Evolutionary conservation across 805 yeast genomes (phyloP), one percentile per base, ranked within the genome.

Genomic region (Starmerella riodocensis): DNA sequence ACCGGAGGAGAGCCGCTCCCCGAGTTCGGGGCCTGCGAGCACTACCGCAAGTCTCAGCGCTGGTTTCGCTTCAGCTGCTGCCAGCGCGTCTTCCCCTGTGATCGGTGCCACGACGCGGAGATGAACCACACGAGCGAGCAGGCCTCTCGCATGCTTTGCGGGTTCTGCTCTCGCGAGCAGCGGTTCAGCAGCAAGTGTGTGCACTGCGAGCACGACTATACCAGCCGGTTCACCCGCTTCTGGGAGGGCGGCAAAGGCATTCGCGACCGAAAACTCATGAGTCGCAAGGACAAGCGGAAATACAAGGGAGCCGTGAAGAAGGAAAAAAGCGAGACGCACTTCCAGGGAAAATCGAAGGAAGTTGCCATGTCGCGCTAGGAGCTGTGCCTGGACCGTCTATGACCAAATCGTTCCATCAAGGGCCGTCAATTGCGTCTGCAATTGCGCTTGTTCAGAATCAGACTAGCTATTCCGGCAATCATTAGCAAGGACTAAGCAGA

Each of bases 241-340:
- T 64, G 69, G 69, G 69, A 64, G 43, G 69, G 69, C 18, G 69
- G 69, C 0, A 52, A 49, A 29, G 69, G 69, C 2, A 62, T 64
- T 13, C 55, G 69, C n/a, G 65, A 64, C 39, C 53, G 51, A 20
- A 47, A 48, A 19, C 51, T 47, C 34, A 61, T 64, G 66, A 58
- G 63, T 41, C 46, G 61, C n/a, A 63, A 62, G 43, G 69, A 64
- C 39, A 60, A 65, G 13, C 53, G 63, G 14, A 64, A 64, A 49
- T 60, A 62, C 47, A 61, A 60, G 33, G 40, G 34, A 9, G 39
- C 46, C 5, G 36, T 8, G 11, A 49, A 46, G 30, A 32, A 37
- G 14, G 30, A 33, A 22, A 47, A 47, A 36, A 36, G 30, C 18
- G 29, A 29, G 14, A 21, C 35, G 25, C 51, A 49, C 18, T 49